Conservation (phyloP, 2,329 filamentous ascomycete genomes). For the Colletotrichum sp. region DNA sequence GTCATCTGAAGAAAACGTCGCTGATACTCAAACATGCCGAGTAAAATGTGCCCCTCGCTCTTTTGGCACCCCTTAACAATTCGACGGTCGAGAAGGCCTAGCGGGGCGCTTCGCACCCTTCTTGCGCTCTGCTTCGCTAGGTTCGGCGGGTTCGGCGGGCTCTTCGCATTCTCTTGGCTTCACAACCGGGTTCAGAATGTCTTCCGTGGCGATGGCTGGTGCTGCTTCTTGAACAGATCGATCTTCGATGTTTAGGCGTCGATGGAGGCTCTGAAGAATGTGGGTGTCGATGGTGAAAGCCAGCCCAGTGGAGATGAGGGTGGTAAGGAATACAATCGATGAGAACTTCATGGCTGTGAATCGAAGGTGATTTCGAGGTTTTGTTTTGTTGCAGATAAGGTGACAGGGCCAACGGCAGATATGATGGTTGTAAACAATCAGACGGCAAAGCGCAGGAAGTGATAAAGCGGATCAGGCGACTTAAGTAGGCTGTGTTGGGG, state of each 20-base stretch:
- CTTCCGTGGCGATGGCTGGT: background rate
- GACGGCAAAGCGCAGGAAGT: background rate
- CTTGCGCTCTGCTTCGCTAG: slow-evolving; percentile 1
- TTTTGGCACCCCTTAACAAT: background rate
- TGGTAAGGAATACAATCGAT: background rate
- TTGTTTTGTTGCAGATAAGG: background rate
- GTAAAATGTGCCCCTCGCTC: background rate
- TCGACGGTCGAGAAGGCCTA: background rate
- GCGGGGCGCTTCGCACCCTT: background rate
- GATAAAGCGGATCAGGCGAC: background rate
- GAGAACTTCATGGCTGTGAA: background rate
- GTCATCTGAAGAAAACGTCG: background rate
- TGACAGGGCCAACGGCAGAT: background rate
- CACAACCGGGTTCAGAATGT: background rate
- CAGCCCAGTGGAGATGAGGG: background rate
- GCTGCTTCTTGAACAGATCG: background rate
- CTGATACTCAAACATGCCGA: background rate
- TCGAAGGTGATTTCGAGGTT: background rate
- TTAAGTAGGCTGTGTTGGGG: background rate
- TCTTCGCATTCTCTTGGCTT: background rate
- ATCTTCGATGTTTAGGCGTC: background rate
- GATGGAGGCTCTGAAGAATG: background rate
- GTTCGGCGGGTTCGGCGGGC: background rate
- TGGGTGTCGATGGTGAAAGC: background rate
- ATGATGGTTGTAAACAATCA: background rate